These are phyloP conservation scores for Lodderomyces metapsilosis DNA, from an alignment of 1,139 yeast species.

Conservation along the genomic window DNA sequence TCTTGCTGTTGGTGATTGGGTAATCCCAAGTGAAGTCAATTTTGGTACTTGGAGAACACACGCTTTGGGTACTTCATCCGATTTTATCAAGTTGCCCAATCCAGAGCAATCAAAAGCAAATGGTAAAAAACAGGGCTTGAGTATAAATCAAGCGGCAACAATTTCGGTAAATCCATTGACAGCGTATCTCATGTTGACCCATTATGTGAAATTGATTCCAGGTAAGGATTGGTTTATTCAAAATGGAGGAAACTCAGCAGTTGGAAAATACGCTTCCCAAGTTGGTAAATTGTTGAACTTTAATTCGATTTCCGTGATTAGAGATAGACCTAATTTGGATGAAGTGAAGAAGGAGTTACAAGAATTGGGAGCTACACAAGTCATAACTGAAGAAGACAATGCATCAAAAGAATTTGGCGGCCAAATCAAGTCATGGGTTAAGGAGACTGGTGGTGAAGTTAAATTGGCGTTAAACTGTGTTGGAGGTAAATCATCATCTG, in stretches of 20 bases:
- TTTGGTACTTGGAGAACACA: conserved; percentile 97
- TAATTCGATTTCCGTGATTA: conserved; percentile 82
- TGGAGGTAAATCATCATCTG: conserved; percentile 83
- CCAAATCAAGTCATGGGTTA: conserved; percentile 61
- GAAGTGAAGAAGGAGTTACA: conserved; percentile 58
- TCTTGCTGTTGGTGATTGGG: conserved; percentile 81
- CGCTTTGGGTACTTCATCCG: conserved; percentile 51
- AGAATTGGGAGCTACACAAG: conserved; percentile 77
- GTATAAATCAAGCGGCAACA: conserved; percentile 78
- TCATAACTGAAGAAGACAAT: conserved; percentile 84
- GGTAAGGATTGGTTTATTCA: conserved; percentile 92
- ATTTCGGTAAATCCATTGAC: conserved; percentile 89
- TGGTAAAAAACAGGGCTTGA: conserved; percentile 42
- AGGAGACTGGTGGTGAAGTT: conserved; percentile 54
- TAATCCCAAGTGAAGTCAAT: conserved; percentile 76
- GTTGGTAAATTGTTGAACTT: conserved; percentile 75
- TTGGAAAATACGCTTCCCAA: conserved; percentile 92
- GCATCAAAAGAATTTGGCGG: conserved; percentile 62
- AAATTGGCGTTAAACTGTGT: conserved; percentile 87
- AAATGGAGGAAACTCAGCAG: conserved; percentile 96
- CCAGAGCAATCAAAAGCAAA: conserved; percentile 32
- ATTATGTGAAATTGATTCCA: conserved; percentile 57
- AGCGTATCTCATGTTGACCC: conserved; percentile 84
- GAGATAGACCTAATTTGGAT: conserved; percentile 78
- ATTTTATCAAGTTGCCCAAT: conserved; percentile 53